Conservation (phyloP, 495 filamentous ascomycete species). For the Ramalina intermedia region DNA sequence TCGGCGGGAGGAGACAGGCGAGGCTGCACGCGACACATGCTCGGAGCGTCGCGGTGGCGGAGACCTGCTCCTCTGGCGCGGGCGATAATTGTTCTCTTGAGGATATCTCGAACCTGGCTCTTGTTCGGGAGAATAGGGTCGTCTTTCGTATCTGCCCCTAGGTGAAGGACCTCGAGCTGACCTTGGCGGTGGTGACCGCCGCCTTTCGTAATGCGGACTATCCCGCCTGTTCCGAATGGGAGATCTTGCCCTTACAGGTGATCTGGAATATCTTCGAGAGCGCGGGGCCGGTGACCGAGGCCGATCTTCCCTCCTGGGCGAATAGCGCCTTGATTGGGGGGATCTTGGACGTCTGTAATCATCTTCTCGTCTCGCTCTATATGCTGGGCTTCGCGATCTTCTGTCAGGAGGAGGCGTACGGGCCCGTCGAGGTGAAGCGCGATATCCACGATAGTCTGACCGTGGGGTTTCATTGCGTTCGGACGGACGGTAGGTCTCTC, state of each 20-base stretch:
- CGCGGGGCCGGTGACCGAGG: slow-evolving; percentile 26
- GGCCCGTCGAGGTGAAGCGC: slow-evolving; percentile 20
- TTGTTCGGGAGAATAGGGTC: slow-evolving; percentile 11
- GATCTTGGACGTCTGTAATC: slow-evolving; percentile 27
- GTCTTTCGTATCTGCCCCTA: slow-evolving; percentile 12
- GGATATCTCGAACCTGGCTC: slow-evolving; percentile 10
- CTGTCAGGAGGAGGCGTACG: slow-evolving; percentile 21
- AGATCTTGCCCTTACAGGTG: slow-evolving; percentile 26
- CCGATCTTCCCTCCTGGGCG: slow-evolving; percentile 33
- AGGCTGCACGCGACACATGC: slow-evolving; percentile 22
- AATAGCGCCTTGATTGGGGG: slow-evolving; percentile 28
- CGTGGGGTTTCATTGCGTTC: slow-evolving; percentile 25
- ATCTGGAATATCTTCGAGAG: slow-evolving; percentile 28
- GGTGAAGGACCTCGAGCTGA: slow-evolving; percentile 11
- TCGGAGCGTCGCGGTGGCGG: slow-evolving; percentile 16
- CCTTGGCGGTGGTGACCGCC: slow-evolving; percentile 21
- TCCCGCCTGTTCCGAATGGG: slow-evolving; percentile 23
- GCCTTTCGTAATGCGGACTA: slow-evolving; percentile 16
- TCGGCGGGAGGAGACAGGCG: slow-evolving; percentile 26
- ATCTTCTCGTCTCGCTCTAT: slow-evolving; percentile 24
- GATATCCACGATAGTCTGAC: slow-evolving; percentile 24
- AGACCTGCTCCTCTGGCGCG: slow-evolving; percentile 12
- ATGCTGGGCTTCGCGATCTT: slow-evolving; percentile 33
- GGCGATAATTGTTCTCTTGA: slow-evolving; percentile 10
- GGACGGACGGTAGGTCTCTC: slow-evolving; percentile 37